Evolutionary conservation across 2,329 filamentous ascomycete genomes (phyloP).

Genomic region (Penicillium italicum): DNA sequence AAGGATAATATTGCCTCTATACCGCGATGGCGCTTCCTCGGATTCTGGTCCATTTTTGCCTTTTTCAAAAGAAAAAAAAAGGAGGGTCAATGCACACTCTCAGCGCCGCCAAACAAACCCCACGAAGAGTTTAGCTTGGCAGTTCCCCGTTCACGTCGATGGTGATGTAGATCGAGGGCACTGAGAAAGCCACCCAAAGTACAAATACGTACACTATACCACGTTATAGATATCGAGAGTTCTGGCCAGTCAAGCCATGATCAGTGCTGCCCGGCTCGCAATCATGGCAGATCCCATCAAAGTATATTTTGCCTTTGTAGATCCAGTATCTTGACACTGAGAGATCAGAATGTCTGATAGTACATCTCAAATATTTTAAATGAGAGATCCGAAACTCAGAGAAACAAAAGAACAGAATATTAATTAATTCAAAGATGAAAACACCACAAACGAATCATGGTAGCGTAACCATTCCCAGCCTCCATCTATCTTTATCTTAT

Average conservation of each 20-base stretch:
- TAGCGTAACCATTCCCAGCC: background rate
- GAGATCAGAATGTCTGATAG: background rate
- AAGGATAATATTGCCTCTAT: background rate
- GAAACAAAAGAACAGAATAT: background rate
- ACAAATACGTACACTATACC: background rate
- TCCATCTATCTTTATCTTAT: background rate
- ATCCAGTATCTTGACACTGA: background rate
- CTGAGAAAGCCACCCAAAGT: background rate
- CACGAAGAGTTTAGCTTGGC: background rate
- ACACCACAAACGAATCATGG: background rate
- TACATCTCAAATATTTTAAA: background rate
- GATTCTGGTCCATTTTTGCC: background rate
- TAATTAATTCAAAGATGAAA: background rate
- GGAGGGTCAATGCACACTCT: background rate
- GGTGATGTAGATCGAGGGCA: background rate
- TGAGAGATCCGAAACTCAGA: background rate
- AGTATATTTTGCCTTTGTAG: background rate
- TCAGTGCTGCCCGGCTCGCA: constrained; percentile 3
- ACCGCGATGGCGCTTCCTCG: background rate
- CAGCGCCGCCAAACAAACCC: background rate
- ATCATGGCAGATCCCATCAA: background rate
- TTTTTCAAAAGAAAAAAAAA: background rate
- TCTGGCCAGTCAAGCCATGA: background rate
- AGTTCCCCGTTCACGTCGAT: background rate
- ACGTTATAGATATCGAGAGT: background rate